Conservation (phyloP, 2,329 filamentous ascomycete species). For the Clathrospora elynae region DNA sequence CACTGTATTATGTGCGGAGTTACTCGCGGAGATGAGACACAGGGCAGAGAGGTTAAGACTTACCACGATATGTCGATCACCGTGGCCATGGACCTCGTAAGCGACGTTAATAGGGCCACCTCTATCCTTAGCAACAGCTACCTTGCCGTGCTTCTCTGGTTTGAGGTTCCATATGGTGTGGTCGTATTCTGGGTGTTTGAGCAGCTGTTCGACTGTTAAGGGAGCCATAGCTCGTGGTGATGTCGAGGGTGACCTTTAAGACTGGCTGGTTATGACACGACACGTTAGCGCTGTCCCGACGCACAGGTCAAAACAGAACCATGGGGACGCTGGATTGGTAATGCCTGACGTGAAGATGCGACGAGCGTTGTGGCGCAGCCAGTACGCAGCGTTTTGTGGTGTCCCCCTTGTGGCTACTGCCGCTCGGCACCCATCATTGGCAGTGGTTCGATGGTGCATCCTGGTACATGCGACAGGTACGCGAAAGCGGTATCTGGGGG, state of each 20-base stretch:
- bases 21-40: constrained; percentile 29
- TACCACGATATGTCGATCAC: constrained; percentile 74
- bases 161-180: constrained; percentile 72
- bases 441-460: constrained; percentile 16
- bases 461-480: constrained; percentile 11
- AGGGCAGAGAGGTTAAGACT: constrained; percentile 47
- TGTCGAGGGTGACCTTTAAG: neutral
- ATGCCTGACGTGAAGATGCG: constrained; percentile 8
- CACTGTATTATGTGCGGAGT: neutral
- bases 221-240: constrained; percentile 31
- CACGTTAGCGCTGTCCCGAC: constrained; percentile 11
- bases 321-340: neutral
- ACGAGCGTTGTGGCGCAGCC: constrained; percentile 26
- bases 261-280: constrained; percentile 7
- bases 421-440: neutral
- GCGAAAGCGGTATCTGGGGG: constrained; percentile 5
- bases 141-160: constrained; percentile 65
- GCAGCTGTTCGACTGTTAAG: constrained; percentile 62
- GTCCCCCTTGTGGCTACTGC: constrained; percentile 1
- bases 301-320: neutral
- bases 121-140: constrained; percentile 69
- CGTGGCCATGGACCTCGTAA: constrained; percentile 80
- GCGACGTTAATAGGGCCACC: constrained; percentile 77
- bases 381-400: constrained; percentile 1
- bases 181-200: constrained; percentile 68